Evolutionary conservation across 768 basidiomycete species (phyloP).

Genomic region (Trametes cubensis): DNA sequence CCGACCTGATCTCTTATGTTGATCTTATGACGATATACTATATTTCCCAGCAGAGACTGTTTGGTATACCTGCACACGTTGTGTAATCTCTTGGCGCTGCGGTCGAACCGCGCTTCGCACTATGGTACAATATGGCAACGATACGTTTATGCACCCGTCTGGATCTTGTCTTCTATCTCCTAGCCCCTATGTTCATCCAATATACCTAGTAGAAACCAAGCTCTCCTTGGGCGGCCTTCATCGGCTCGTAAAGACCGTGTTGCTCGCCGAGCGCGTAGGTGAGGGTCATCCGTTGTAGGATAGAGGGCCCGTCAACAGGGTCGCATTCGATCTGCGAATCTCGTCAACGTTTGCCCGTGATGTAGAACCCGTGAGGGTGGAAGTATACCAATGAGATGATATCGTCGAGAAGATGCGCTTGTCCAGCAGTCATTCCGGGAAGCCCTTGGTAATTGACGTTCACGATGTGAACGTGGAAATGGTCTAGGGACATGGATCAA

Average conservation of each 20-base stretch:
- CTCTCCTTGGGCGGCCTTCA: slow-evolving; percentile 24
- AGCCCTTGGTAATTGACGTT: slow-evolving; percentile 65
- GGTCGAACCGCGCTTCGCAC: slow-evolving; percentile 3
- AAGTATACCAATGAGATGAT: slow-evolving; percentile 80
- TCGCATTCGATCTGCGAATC: slow-evolving; percentile 60
- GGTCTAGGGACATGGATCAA: slow-evolving; percentile 53
- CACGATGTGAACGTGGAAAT: slow-evolving; percentile 93
- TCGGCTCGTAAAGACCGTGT: slow-evolving; percentile 58
- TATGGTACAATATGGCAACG: slow-evolving; percentile 20
- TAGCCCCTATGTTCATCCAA: neutral
- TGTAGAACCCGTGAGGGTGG: neutral
- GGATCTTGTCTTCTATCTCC: neutral
- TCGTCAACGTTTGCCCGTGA: neutral
- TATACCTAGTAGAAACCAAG: slow-evolving; percentile 14
- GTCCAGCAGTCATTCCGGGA: slow-evolving; percentile 80
- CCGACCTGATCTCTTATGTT: neutral
- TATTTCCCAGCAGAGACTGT: neutral
- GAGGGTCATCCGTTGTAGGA: slow-evolving; percentile 73
- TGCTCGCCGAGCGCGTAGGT: slow-evolving; percentile 85
- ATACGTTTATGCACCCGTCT: slow-evolving; percentile 5
- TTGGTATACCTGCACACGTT: slow-evolving; percentile 3
- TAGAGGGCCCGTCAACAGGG: slow-evolving; percentile 47
- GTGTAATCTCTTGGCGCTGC: slow-evolving; percentile 6
- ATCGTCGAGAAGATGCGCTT: slow-evolving; percentile 92
- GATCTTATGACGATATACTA: slow-evolving; percentile 17